A percentile compares a stretch with the other conserved stretches of the same genome.
These are phyloP conservation scores for Phialophora macrospora DNA, from an alignment of 2,329 filamentous ascomycete genomes.

Conservation along the genomic window DNA sequence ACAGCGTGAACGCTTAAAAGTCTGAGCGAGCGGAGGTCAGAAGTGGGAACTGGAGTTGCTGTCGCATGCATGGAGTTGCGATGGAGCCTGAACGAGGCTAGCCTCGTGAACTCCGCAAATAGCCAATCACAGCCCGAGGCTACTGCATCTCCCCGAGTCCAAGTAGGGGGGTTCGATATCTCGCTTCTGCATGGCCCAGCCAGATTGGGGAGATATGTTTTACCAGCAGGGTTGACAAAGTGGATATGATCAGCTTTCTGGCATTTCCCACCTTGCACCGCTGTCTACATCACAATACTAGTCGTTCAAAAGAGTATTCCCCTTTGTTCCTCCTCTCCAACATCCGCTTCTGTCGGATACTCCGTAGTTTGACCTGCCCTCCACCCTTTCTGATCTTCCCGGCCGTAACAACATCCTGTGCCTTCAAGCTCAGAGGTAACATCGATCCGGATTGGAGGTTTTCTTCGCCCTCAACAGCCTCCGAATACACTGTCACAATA, in stretches of 20 bases:
- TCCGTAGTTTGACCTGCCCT: conserved; percentile 73
- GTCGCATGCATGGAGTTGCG: conserved; percentile 13
- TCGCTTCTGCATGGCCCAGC: conserved; percentile 21
- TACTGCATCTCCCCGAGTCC: conserved; percentile 12
- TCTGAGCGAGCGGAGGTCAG: conserved; percentile 1
- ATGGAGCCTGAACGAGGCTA: conserved; percentile 18
- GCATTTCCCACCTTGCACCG: conserved; percentile 1
- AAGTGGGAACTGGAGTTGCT: conserved; percentile 8
- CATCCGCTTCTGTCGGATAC: conserved; percentile 73
- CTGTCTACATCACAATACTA: conserved; percentile 36
- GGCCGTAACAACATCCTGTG: conserved; percentile 52
- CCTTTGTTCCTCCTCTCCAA: conserved; percentile 79
- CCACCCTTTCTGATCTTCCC: conserved; percentile 62
- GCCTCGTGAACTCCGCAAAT: conserved; percentile 10
- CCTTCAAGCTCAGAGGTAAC: conserved; percentile 67
- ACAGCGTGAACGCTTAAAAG: background rate
- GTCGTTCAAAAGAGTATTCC: conserved; percentile 79
- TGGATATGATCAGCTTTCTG: conserved; percentile 6
- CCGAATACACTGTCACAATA: conserved; percentile 38
- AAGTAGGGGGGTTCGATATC: conserved; percentile 12
- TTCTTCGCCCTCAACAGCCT: conserved; percentile 29
- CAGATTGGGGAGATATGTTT: background rate
- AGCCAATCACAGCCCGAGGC: conserved; percentile 14
- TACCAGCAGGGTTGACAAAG: conserved; percentile 12
- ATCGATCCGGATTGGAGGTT: conserved; percentile 16